Evolutionary conservation across 495 filamentous ascomycete genomes (phyloP), one percentile per base, ranked within the genome.

Genomic region (Parathielavia hyrcaniae): DNA sequence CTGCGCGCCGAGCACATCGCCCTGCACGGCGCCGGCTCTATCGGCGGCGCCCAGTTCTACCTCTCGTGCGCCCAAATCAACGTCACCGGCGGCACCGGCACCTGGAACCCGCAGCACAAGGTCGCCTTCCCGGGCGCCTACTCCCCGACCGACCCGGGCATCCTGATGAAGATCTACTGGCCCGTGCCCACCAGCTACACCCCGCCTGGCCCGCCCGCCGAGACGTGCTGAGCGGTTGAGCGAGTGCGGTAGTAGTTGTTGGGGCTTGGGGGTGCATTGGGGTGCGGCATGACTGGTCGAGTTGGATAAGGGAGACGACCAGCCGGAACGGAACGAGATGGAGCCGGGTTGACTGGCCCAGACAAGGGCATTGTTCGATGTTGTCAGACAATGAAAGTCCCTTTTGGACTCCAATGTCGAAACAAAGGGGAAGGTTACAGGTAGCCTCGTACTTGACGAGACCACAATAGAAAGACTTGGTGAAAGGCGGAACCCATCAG

Each of bases 1-100:
- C 68, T 84, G 45, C 75, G 81, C 10, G 76, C 78, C 22, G 83
- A 85, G 70, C 79, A 82, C 58, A 77, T 84, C 39, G 80, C 74
- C 4, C 72, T 81, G 13, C 79, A 83, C 61, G 64, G 62, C 39
- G 81, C 79, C 14, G 59, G 62, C 44, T 45, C 62, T 7, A 63
- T 63, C 17, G 72, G 71, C 23, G 79, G 79, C 20, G 79, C 82
- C 1, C 80, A 83, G 68, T 80, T 81, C 61, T 83, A 83, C 61
- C 69, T 82, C 59, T 73, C 70, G 47, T 78, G 75, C 55, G 75
- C 75, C 5, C 75, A 78, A 66, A 59, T 77, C 11, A 63, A 53
- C 46, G 73, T 78, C 58, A 67, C 53, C 48, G 75, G 75, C 30
- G 75, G 75, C 47, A 64, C 61, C 23, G 73, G 74, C 53, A 64